Conservation (phyloP, 2,329 filamentous ascomycete species). For the Byssochlamys sp. region DNA sequence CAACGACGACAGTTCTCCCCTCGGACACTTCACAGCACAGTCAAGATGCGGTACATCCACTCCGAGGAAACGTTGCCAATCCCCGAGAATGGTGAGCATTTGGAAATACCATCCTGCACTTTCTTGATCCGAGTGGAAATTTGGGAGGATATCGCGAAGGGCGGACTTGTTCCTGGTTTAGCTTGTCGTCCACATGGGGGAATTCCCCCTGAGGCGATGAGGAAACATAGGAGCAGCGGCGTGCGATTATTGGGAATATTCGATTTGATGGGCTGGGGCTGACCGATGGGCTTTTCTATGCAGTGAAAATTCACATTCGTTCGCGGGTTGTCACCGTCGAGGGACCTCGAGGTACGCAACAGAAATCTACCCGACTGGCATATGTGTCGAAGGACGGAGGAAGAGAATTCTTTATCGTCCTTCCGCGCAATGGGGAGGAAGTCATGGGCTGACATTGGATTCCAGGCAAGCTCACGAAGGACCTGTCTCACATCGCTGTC, state of each 20-base stretch:
- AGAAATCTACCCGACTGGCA: conserved; percentile 3
- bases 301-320: conserved; percentile 97
- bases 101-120: conserved; percentile 3
- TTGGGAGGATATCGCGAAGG: not conserved
- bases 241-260: conserved; percentile 10
- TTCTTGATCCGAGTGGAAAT: conserved; percentile 3
- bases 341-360: conserved; percentile 71
- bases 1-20: conserved; percentile 31
- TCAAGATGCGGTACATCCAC: conserved; percentile 99
- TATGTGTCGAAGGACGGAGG: conserved; percentile 7
- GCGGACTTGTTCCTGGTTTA: not conserved
- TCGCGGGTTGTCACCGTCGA: conserved; percentile 92
- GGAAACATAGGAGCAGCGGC: not conserved
- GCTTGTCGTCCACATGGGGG: not conserved
- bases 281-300: conserved; percentile 24
- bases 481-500: conserved; percentile 91
- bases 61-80: conserved; percentile 90
- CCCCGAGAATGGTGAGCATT: conserved; percentile 84
- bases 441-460: conserved; percentile 13
- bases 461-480: conserved; percentile 86
- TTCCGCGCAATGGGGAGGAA: conserved; percentile 3
- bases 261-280: conserved; percentile 11
- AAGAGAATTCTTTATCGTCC: conserved; percentile 2
- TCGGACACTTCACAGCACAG: conserved; percentile 34
- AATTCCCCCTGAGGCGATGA: not conserved